Evolutionary conservation across 2,329 filamentous ascomycete genomes (phyloP).

Genomic region (Venturia carpophila): DNA sequence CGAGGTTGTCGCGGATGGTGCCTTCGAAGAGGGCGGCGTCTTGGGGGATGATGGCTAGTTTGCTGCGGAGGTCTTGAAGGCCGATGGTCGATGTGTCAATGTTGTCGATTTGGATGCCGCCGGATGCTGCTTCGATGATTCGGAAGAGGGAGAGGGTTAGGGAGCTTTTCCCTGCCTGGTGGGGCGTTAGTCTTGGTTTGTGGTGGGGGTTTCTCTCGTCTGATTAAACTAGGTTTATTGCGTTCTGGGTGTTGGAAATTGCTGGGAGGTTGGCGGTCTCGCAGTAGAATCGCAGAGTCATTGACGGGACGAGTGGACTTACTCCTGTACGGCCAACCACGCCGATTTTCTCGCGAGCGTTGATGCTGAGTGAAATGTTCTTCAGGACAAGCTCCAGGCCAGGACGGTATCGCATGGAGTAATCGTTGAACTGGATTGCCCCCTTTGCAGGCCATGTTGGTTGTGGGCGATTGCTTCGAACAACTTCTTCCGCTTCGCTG

Average conservation of each 20-base stretch:
- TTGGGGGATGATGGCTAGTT: slow-evolving; percentile 87
- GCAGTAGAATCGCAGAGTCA: background rate
- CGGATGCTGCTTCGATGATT: slow-evolving; percentile 73
- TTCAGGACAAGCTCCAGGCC: slow-evolving; percentile 81
- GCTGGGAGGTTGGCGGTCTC: too few relatives aligned
- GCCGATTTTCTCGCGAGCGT: slow-evolving; percentile 87
- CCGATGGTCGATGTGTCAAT: slow-evolving; percentile 82
- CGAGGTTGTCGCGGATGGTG: slow-evolving; percentile 79
- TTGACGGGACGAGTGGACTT: background rate
- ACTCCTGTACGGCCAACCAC: slow-evolving; percentile 85
- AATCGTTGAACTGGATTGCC: slow-evolving; percentile 76
- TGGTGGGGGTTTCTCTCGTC: too few relatives aligned
- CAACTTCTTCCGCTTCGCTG: slow-evolving; percentile 81
- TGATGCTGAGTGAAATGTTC: slow-evolving; percentile 78
- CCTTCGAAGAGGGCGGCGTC: slow-evolving; percentile 88
- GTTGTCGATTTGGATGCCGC: slow-evolving; percentile 73
- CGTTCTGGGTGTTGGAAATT: too few relatives aligned
- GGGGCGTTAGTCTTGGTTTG: background rate
- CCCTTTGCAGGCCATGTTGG: slow-evolving; percentile 80
- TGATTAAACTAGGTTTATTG: too few relatives aligned
- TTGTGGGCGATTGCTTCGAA: slow-evolving; percentile 68
- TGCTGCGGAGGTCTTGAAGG: slow-evolving; percentile 69
- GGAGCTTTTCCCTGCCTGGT: slow-evolving; percentile 67
- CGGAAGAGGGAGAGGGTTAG: slow-evolving; percentile 81
- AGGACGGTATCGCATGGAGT: slow-evolving; percentile 78